Evolutionary conservation across 202 grass and related monocot genomes (phyloP).

Genomic region (Zoysia matrella): DNA sequence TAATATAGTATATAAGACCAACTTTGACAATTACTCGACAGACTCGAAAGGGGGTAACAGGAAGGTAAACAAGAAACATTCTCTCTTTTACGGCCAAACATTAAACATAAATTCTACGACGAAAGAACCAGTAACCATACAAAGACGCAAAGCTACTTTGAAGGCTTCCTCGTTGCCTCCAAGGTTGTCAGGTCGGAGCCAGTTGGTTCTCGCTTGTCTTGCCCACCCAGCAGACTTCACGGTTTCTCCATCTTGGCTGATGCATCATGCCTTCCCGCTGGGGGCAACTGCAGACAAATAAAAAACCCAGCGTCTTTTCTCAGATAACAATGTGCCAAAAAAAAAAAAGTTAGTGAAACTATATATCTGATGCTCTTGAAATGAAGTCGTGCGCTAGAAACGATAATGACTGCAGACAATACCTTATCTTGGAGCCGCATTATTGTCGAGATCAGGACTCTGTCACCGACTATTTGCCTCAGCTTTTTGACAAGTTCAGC

Average conservation of each 20-base stretch:
- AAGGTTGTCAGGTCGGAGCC: slow-evolving; percentile 3
- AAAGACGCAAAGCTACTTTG: slow-evolving; percentile 31
- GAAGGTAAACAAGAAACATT: slow-evolving; percentile 1
- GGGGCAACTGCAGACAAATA: slow-evolving; percentile 45
- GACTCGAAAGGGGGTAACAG: not conserved
- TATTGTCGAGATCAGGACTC: slow-evolving; percentile 88
- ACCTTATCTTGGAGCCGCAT: slow-evolving; percentile 96
- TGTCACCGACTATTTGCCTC: slow-evolving; percentile 88
- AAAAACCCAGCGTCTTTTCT: slow-evolving; percentile 4
- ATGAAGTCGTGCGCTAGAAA: no score
- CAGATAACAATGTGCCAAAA: not conserved
- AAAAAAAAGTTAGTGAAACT: not conserved
- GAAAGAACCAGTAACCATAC: slow-evolving; percentile 23
- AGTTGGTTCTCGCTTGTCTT: slow-evolving; percentile 1
- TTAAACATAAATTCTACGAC: slow-evolving; percentile 12
- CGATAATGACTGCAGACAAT: not conserved
- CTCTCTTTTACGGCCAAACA: not conserved
- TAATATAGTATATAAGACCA: not conserved
- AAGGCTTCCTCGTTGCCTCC: slow-evolving; percentile 12
- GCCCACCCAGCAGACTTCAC: not conserved
- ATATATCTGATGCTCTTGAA: no score
- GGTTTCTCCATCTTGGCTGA: slow-evolving; percentile 32
- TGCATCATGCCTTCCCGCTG: slow-evolving; percentile 36
- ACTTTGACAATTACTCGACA: slow-evolving; percentile 1
- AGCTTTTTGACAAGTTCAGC: slow-evolving; percentile 81